Evolutionary conservation across 2,329 filamentous ascomycete species (phyloP).

Genomic region (Diplodia mutila): DNA sequence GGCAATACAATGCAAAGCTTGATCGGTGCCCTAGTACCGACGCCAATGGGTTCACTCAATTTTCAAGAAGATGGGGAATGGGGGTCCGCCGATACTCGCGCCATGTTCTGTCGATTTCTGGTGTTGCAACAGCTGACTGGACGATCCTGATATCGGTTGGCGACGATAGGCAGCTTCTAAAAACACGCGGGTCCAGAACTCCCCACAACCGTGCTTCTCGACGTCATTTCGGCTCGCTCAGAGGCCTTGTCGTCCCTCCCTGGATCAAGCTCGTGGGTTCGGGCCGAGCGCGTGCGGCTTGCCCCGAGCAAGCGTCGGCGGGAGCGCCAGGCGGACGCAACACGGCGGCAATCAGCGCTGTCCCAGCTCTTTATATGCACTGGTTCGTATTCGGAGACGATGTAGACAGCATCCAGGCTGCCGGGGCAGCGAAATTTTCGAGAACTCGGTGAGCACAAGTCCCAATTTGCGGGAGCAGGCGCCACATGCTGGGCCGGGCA

Average conservation of each 20-base stretch:
- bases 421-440: constrained; percentile 8
- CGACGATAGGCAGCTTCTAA: not conserved
- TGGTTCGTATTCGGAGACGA: constrained; percentile 21
- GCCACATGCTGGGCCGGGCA: constrained; percentile 10
- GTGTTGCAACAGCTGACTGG: not conserved
- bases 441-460: constrained; percentile 13
- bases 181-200: not conserved
- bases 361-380: not conserved
- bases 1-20: constrained; percentile 7
- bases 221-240: constrained; percentile 8
- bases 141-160: constrained; percentile 17
- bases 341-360: not conserved
- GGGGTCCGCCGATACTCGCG: no score
- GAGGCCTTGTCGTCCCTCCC: not conserved
- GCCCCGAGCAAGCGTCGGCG: not conserved
- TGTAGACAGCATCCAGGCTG: not conserved
- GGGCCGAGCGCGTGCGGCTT: constrained; percentile 9
- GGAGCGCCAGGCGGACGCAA: not conserved
- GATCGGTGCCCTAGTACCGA: no score
- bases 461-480: constrained; percentile 14
- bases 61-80: no score
- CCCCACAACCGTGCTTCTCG: not conserved
- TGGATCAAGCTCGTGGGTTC: not conserved
- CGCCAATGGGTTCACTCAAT: no score
- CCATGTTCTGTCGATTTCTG: not conserved